Base-by-base conservation (phyloP, 768 basidiomycete genomes). In the Trametes cubensis region DNA sequence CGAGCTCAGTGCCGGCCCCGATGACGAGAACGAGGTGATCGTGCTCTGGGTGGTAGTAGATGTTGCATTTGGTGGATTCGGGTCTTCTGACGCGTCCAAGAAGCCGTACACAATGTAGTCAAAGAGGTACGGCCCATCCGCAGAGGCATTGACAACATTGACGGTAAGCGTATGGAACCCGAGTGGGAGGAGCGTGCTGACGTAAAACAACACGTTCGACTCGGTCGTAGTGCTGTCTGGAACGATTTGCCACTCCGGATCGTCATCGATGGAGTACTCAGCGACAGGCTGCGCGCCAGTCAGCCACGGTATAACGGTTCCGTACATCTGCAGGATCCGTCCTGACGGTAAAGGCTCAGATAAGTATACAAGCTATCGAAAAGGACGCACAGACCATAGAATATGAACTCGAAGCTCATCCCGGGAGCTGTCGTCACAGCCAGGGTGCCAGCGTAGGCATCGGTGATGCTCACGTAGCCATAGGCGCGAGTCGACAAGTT, bases 121-220 rank as follows among this genome's bases (percentile, higher is more conserved):
- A 34, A 54, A 54, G 14, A 54, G 25, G 21, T 26, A 54, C 2
- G 52, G 52, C 39, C 21, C 52, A 25, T 54, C 52, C 15, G 40
- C 40, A 7, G 52, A 23, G 14, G 52, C 52, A 40, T 54, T 54
- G 40, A 26, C 6, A 10, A 54, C 52, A 5, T 23, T 54, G 52
- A 54, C 52, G 8, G 52, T 54, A 23, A 54, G 52, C 2, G 52
- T 54, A 25, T 54, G 52, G 52, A 54, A 54, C 21, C 10, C 26
- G 52, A 54, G 13, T 15, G 52, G 52, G 3, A 54, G 52, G n/a
- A 54, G 52, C 40, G 52, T 25, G 40, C 52, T 54, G 39, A 42
- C 17, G 40, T 41, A 54, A 40, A 54, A 18, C 15, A 15, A n/a
- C 5, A 54, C 40, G 40, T 42, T 42, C 3, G 41, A 26, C 23